Evolutionary conservation across 2,329 filamentous ascomycete species (phyloP).

Genomic region (Lizonia empirigonia): DNA sequence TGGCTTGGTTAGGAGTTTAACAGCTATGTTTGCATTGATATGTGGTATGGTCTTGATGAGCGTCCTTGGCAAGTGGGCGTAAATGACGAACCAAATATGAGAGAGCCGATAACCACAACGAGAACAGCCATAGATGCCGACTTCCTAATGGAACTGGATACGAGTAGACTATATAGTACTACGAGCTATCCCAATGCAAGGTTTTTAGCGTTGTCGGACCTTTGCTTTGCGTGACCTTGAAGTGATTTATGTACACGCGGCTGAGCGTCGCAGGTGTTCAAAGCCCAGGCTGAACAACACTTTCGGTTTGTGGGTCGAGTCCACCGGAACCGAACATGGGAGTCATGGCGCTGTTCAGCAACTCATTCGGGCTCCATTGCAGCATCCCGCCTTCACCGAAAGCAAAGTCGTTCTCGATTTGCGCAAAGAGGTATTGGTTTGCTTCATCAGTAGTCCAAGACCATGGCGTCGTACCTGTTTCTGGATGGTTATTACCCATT

Average conservation of each 20-base stretch:
- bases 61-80: conserved; percentile 77
- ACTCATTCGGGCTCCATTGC: conserved; percentile 29
- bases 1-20: conserved; percentile 53
- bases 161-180: background rate
- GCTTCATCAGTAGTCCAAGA: conserved; percentile 39
- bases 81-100: background rate
- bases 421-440: conserved; percentile 39
- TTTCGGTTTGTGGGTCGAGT: conserved; percentile 1
- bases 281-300: background rate
- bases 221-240: too few species aligned
- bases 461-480: conserved; percentile 29
- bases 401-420: conserved; percentile 41
- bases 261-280: background rate
- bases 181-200: background rate
- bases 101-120: background rate
- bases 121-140: background rate
- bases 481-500: conserved; percentile 1
- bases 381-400: conserved; percentile 37
- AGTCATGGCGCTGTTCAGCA: conserved; percentile 16
- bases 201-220: too few species aligned
- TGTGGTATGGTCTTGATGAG: conserved; percentile 72
- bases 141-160: background rate
- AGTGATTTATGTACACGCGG: background rate
- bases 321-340: conserved; percentile 25
- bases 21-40: conserved; percentile 62